Base-by-base conservation (phyloP, 1,284 basidiomycete genomes). In the Cystobasidium pallidum region DNA sequence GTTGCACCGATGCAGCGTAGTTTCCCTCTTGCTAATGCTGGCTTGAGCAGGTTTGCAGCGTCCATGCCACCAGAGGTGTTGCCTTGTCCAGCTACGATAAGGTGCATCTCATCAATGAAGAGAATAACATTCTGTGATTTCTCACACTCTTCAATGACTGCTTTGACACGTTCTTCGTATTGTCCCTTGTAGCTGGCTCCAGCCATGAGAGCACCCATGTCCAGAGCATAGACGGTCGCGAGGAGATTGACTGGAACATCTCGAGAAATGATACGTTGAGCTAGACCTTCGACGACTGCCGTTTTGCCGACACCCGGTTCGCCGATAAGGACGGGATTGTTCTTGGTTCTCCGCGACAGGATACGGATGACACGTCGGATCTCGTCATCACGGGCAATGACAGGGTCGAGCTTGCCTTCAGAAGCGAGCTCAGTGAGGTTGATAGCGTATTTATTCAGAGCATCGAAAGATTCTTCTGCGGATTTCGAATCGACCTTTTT, bases 161-260 rank as follows among this genome's bases (percentile, higher is more conserved):
- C 84, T 82, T 97, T 98, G 82, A 98, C 88, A 59, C 95, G 90
- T 81, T 99, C 95, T 82, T 99, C 95, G 82, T 94, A 99, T 83
- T 98, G 93, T 73, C 94, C 94, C 81, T 81, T 80, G 78, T 80
- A 82, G 52, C 75, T 78, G 41, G 93, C 94, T 66, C 95, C 93
- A 6, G 94, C 92, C 90, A 94, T 95, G 73, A 97, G 86, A 0
- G 94, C 91, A 76, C 93, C 95, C 88, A 97, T 91, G 80, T 97
- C 94, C 28, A 94, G 85, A 8, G 65, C 76, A 72, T 89, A 91
- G 51, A 81, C 80, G 65, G 81, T 75, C 0, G 73, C 75, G 66
- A 79, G 75, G 73, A 82, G 73, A 77, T 81, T 70, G 91, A 93
- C 72, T 91, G 93, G 30, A 89, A 93, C 92, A 94, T 95, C 75